A percentile compares a stretch with the other conserved stretches of the same genome.
These are phyloP conservation scores for Dendrobium officinale DNA, from an alignment of 106 monocot species.

Conservation along the genomic window DNA sequence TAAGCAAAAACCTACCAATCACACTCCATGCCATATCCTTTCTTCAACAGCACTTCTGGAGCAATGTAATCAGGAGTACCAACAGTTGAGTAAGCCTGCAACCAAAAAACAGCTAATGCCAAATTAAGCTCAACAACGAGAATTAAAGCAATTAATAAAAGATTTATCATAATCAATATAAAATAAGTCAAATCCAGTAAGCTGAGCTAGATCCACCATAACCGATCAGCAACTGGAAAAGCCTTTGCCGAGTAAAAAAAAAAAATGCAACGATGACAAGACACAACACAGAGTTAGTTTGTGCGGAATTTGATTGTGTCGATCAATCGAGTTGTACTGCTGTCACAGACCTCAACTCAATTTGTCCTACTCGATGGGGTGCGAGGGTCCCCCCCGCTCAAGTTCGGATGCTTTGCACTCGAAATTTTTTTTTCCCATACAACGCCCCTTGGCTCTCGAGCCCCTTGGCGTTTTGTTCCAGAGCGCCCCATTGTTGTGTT, in stretches of 20 bases:
- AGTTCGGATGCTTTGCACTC: no score
- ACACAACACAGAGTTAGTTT: neutral
- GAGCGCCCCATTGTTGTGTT: no score
- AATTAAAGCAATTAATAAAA: neutral
- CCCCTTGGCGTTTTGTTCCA: no score
- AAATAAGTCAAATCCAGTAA: neutral
- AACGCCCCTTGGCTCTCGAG: no score
- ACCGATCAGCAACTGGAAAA: neutral
- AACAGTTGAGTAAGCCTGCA: conserved; percentile 53
- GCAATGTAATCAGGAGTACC: conserved; percentile 47
- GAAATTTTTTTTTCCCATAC: no score
- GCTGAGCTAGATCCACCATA: neutral
- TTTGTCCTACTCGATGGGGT: no score
- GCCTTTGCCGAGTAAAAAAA: neutral
- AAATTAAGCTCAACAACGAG: neutral
- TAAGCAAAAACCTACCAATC: conserved; percentile 36
- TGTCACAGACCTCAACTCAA: no score
- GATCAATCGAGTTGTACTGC: no score
- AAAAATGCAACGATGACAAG: neutral
- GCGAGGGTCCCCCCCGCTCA: no score
- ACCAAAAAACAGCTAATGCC: neutral
- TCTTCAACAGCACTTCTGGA: conserved; percentile 29
- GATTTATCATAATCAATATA: neutral
- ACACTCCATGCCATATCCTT: conserved; percentile 38
- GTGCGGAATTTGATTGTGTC: no score